These are phyloP conservation scores for Conticribra guillardii DNA, from an alignment of 108 stramenopile species.

Conservation along the genomic window DNA sequence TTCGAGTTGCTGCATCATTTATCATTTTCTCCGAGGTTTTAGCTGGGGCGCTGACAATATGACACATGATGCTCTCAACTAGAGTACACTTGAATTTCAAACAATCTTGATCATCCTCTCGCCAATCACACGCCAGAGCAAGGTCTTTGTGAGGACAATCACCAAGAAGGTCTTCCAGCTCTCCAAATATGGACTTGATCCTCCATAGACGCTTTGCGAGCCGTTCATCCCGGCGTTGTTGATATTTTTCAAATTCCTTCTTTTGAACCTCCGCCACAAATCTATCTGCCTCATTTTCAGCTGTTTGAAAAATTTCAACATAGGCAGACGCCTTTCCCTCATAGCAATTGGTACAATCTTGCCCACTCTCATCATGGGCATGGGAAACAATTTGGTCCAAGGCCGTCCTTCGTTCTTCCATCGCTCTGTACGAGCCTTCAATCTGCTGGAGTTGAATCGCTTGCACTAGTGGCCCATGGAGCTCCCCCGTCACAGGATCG, in stretches of 20 bases:
- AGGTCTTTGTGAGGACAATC: constrained; percentile 48
- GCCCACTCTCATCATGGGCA: constrained; percentile 12
- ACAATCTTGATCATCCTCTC: constrained; percentile 32
- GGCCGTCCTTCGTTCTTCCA: constrained; percentile 24
- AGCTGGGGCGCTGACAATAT: constrained; percentile 32
- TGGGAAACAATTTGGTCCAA: constrained; percentile 17
- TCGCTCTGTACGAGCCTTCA: constrained; percentile 27
- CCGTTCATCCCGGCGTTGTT: constrained; percentile 37
- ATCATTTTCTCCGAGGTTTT: constrained; percentile 9
- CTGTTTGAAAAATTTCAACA: constrained; percentile 26
- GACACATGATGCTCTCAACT: constrained; percentile 29
- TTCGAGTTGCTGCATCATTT: constrained; percentile 20
- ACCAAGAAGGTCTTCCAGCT: constrained; percentile 26
- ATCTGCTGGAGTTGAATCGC: constrained; percentile 47
- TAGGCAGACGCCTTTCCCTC: constrained; percentile 33
- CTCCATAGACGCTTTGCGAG: constrained; percentile 24
- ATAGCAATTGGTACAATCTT: constrained; percentile 19
- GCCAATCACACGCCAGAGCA: constrained; percentile 39
- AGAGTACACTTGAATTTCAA: constrained; percentile 38
- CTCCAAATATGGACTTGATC: constrained; percentile 23
- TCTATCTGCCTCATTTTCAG: constrained; percentile 46
- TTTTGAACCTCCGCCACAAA: constrained; percentile 3
- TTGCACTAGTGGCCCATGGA: constrained; percentile 22
- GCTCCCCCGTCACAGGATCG: constrained; percentile 30
- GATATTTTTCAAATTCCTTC: constrained; percentile 9